phyloP scores from a whole-genome alignment of 2,329 filamentous ascomycete genomes.

The Zymoseptoria tritici region DNA sequence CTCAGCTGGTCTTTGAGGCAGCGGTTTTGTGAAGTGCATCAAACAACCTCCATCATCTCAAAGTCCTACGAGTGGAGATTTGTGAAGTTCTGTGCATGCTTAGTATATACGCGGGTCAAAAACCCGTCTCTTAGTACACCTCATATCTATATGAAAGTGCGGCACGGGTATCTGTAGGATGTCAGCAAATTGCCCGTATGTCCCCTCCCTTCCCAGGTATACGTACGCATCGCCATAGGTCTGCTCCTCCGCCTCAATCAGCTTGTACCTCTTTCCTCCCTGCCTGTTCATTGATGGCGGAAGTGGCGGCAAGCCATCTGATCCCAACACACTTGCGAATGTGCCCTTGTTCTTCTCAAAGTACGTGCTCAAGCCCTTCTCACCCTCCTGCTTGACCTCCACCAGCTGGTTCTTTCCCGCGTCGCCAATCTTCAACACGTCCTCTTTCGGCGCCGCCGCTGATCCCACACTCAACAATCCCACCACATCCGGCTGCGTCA shows the following conservation, averaged over 20 bases:
- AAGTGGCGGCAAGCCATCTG: conserved; percentile 76
- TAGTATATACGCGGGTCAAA: not conserved
- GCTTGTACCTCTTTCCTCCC: conserved; percentile 59
- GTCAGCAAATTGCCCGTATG: conserved; percentile 14
- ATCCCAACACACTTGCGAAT: conserved; percentile 56
- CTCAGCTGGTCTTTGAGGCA: not conserved
- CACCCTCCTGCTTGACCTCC: conserved; percentile 65
- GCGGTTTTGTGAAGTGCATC: no score
- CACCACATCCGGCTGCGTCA: conserved; percentile 79
- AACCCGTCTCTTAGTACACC: not conserved
- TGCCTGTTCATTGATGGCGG: conserved; percentile 62
- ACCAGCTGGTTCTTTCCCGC: conserved; percentile 68
- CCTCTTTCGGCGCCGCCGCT: conserved; percentile 70
- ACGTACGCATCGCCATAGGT: conserved; percentile 51
- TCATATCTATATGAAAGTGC: conserved; percentile 32
- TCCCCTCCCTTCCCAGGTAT: not conserved
- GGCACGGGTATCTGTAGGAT: conserved; percentile 37
- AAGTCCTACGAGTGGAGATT: not conserved
- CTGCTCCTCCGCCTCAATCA: conserved; percentile 63
- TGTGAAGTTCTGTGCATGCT: not conserved
- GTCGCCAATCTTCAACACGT: conserved; percentile 65
- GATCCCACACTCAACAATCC: conserved; percentile 79
- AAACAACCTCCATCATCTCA: not conserved
- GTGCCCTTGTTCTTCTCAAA: conserved; percentile 59
- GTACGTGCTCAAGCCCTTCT: conserved; percentile 63